Evolutionary conservation across 805 yeast species (phyloP).

Genomic region (Candida tallmaniae): DNA sequence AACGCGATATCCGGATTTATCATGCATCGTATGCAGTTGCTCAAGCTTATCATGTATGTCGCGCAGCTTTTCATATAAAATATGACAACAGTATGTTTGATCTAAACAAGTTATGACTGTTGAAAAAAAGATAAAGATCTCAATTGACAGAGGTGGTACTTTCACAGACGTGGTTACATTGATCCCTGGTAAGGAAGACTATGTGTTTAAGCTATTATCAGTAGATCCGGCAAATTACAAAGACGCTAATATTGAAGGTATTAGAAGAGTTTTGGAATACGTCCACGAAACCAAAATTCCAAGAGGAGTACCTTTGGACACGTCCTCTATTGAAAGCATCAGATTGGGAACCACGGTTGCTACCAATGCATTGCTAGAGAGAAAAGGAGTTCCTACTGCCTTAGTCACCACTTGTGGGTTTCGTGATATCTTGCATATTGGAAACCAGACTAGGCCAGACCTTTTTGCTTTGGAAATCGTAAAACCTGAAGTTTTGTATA

Average conservation of each 20-base stretch:
- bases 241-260: slow-evolving; percentile 90
- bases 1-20: too few species aligned
- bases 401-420: slow-evolving; percentile 83
- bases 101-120: slow-evolving; percentile 4
- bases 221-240: slow-evolving; percentile 80
- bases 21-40: too few species aligned
- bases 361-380: slow-evolving; percentile 83
- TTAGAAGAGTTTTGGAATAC: slow-evolving; percentile 64
- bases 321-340: slow-evolving; percentile 48
- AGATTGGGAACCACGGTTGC: slow-evolving; percentile 94
- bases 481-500: slow-evolving; percentile 66
- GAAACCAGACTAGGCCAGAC: slow-evolving; percentile 85
- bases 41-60: too few species aligned
- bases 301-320: slow-evolving; percentile 44
- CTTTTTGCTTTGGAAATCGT: slow-evolving; percentile 75
- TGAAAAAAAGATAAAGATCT: slow-evolving; percentile 4
- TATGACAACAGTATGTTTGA: too few species aligned
- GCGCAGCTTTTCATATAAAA: too few species aligned
- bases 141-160: slow-evolving; percentile 64
- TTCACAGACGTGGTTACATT: slow-evolving; percentile 64
- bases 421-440: slow-evolving; percentile 72
- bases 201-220: slow-evolving; percentile 68
- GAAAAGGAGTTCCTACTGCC: slow-evolving; percentile 85
- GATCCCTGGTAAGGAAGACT: slow-evolving; percentile 47
- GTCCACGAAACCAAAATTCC: slow-evolving; percentile 50